Evolutionary conservation across 805 yeast species (phyloP).

Genomic region (Alloascoidea africana): DNA sequence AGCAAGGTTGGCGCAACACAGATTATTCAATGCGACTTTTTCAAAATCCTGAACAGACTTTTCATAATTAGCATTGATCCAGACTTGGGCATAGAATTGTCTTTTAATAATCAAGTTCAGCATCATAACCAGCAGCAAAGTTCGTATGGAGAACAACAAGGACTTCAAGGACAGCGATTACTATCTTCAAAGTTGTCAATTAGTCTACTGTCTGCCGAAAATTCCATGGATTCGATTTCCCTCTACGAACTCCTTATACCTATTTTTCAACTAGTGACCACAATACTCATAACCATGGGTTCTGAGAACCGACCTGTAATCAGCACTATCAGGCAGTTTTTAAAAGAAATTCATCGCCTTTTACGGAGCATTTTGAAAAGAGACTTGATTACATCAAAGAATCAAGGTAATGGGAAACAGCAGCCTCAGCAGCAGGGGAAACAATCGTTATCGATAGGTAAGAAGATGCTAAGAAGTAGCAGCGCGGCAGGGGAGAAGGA

Average conservation of each 20-base stretch:
- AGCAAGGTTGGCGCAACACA: slow-evolving; percentile 65
- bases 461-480: slow-evolving; percentile 3
- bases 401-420: no score
- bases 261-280: slow-evolving; percentile 52
- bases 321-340: slow-evolving; percentile 32
- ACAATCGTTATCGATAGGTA: slow-evolving; percentile 4
- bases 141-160: slow-evolving; percentile 36
- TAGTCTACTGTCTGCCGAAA: slow-evolving; percentile 10
- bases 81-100: slow-evolving; percentile 53
- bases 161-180: slow-evolving; percentile 24
- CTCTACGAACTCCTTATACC: slow-evolving; percentile 59
- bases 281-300: slow-evolving; percentile 62
- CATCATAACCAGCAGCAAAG: slow-evolving; percentile 20
- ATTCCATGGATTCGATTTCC: slow-evolving; percentile 22
- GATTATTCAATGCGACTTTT: slow-evolving; percentile 58
- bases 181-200: slow-evolving; percentile 4
- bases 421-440: slow-evolving; percentile 21
- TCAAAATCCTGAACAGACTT: slow-evolving; percentile 42
- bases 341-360: slow-evolving; percentile 36
- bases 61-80: slow-evolving; percentile 55
- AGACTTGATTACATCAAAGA: slow-evolving; percentile 17
- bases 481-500: slow-evolving; percentile 11
- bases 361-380: slow-evolving; percentile 48
- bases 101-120: slow-evolving; percentile 22
- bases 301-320: slow-evolving; percentile 52